These are phyloP conservation scores for Exophiala aquamarina DNA, from an alignment of 2,329 filamentous ascomycete species.

Conservation along the genomic window DNA sequence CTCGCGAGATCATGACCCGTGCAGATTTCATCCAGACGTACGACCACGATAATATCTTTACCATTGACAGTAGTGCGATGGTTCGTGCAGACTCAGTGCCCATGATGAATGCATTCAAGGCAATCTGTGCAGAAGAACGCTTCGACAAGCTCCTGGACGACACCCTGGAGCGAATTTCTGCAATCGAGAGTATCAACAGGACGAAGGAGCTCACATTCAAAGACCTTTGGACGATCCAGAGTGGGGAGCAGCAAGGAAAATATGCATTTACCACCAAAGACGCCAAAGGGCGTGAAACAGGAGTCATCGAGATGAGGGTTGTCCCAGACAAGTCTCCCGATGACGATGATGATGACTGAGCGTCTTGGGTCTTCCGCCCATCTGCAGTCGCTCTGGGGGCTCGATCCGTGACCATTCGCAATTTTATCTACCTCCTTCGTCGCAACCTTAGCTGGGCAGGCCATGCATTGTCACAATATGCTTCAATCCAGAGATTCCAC, in stretches of 20 bases:
- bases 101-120: constrained; percentile 88
- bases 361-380: too few relatives aligned
- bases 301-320: constrained; percentile 40
- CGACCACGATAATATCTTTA: constrained; percentile 93
- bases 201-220: constrained; percentile 96
- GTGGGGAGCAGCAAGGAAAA: constrained; percentile 53
- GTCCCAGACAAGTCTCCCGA: constrained; percentile 16
- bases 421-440: too few relatives aligned
- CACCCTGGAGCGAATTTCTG: constrained; percentile 81
- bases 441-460: too few relatives aligned
- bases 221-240: constrained; percentile 73
- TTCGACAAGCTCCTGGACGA: constrained; percentile 81
- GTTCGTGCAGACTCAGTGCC: constrained; percentile 93
- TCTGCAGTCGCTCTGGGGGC: too few relatives aligned
- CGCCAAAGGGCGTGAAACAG: constrained; percentile 46
- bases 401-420: too few relatives aligned
- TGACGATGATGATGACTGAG: constrained; percentile 15
- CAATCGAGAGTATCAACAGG: constrained; percentile 87
- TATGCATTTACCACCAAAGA: constrained; percentile 64
- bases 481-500: too few relatives aligned
- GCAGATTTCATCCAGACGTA: constrained; percentile 92
- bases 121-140: constrained; percentile 73
- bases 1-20: constrained; percentile 90
- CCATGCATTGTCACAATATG: too few relatives aligned
- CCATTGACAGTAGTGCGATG: constrained; percentile 81